These are phyloP conservation scores for Scheffersomyces parashehatae DNA, from an alignment of 1,139 yeast genomes.

Conservation along the genomic window DNA sequence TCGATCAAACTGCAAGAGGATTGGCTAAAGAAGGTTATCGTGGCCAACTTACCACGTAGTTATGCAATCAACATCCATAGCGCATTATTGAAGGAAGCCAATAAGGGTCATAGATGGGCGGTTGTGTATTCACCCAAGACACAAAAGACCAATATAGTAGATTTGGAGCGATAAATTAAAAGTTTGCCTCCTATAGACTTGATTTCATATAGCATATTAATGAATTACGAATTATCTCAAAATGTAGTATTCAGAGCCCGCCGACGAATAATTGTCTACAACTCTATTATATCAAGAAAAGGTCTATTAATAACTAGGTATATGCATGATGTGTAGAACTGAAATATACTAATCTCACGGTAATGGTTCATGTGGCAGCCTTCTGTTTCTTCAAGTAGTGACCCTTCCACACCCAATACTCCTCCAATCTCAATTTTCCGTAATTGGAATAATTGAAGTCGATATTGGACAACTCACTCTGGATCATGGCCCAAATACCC, in stretches of 20 bases:
- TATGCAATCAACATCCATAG: conserved; percentile 73
- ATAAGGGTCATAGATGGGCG: conserved; percentile 73
- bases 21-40: conserved; percentile 85
- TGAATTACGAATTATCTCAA: neutral
- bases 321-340: too few species aligned
- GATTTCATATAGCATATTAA: conserved; percentile 1
- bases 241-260: too few species aligned
- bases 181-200: neutral
- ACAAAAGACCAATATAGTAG: conserved; percentile 65
- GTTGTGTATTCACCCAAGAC: conserved; percentile 73
- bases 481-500: conserved; percentile 86
- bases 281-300: too few species aligned
- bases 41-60: conserved; percentile 66
- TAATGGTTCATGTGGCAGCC: neutral
- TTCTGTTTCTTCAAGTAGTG: conserved; percentile 12
- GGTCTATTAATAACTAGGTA: too few species aligned
- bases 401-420: conserved; percentile 71
- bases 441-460: conserved; percentile 73
- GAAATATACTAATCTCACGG: neutral
- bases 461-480: conserved; percentile 66
- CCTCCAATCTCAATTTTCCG: conserved; percentile 59
- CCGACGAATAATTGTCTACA: too few species aligned
- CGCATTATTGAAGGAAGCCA: conserved; percentile 68
- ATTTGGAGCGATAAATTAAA: conserved; percentile 52
- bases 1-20: conserved; percentile 80